Base-by-base conservation (phyloP, 1,139 yeast genomes). In the Eremothecium sinecaudum region DNA sequence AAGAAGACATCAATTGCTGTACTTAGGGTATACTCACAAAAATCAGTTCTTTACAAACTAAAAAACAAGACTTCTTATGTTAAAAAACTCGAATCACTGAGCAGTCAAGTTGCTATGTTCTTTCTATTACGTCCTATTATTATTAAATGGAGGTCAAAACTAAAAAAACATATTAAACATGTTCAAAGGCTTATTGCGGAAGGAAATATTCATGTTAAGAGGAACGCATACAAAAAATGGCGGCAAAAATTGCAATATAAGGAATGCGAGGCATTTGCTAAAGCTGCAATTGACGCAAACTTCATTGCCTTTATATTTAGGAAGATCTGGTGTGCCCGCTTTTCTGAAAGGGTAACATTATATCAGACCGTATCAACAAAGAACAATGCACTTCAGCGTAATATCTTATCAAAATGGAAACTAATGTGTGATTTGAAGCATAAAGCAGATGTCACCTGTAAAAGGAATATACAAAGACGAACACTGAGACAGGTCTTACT, bases 321-420 rank as follows among this genome's bases (percentile, higher is more conserved):
- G 3, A 41, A 42, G 4, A 21, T 48, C 11, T 59, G 62, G 59
- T 28, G 18, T 19, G 41, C 37, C 31, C 43, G 51, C 24, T 45
- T 50, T 16, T 13, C 38, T 7, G 47, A 50, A 18, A 43, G 37
- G 2, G 33, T 41, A 3, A 45, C 38, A 22, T 35, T 44, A 4
- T 35, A 45, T 16, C 32, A 37, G 2, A 44, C 47, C 9, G 11
- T 29, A 8, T 17, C 25, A 2, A 24, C 34, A 0, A 29, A 31
- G 5, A 37, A 42, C 10, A 23, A 25, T 3, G 29, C 24, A 2
- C 10, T 42, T 9, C 30, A 29, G 19, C 21, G n/a, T 2, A 32
- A 26, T 3, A 28, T 32, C 8, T 25, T 48, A 5, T 22, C 26
- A 5, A 17, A 27, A 1, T 51, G 58, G 53, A 32, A 39, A 13